phyloP scores from a whole-genome alignment of 257 asterid genomes.

The Solanum appendiculatum region DNA sequence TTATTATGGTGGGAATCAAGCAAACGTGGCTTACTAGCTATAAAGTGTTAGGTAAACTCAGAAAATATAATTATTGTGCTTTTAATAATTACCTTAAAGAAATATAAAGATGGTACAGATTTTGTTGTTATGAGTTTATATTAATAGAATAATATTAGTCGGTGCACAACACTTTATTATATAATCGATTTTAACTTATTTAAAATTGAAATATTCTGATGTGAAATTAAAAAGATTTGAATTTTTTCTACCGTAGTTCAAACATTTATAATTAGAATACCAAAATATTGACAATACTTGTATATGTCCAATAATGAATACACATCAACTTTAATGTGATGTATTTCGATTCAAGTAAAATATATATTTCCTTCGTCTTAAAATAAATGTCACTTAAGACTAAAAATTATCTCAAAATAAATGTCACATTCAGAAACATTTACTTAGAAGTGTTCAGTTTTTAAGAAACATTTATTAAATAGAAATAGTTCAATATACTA shows the following conservation, averaged over 20 bases:
- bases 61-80: background rate
- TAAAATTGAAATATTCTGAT: background rate
- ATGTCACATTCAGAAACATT: too few species aligned
- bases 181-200: background rate
- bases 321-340: too few species aligned
- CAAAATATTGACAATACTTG: too few species aligned
- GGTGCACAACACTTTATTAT: background rate
- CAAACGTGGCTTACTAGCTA: background rate
- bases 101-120: background rate
- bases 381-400: fast-evolving
- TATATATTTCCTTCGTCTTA: too few species aligned
- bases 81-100: background rate
- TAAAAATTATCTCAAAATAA: too few species aligned
- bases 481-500: too few species aligned
- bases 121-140: background rate
- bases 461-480: too few species aligned
- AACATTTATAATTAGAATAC: too few species aligned
- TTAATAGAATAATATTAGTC: background rate
- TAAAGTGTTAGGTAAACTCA: background rate
- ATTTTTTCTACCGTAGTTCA: background rate
- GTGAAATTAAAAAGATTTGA: background rate
- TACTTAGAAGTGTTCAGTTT: too few species aligned
- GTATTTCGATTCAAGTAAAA: too few species aligned
- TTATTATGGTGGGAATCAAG: background rate
- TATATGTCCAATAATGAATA: too few species aligned